Percentiles rank a stretch among this genome's conserved stretches.
Evolutionary conservation across 768 basidiomycete species (phyloP).

Genomic region (Boletus rubescentipes): DNA sequence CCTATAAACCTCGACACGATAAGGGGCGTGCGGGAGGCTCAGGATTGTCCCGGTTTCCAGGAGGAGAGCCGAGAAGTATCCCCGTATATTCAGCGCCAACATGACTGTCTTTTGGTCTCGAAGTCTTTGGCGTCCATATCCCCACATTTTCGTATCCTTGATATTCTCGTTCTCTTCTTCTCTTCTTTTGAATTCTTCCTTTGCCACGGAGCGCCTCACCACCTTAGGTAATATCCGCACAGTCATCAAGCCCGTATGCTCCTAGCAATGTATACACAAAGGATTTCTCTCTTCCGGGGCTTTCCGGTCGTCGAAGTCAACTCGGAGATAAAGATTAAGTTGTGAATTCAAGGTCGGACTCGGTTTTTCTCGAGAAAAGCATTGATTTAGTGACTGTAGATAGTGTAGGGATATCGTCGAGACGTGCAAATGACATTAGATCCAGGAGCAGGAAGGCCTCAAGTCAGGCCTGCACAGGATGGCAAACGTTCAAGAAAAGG

Average conservation of each 20-base stretch:
- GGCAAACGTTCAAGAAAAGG: conserved; percentile 8
- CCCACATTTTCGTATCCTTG: neutral
- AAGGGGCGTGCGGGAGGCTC: neutral
- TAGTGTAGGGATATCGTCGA: conserved; percentile 32
- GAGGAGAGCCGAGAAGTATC: neutral
- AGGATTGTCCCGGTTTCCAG: neutral
- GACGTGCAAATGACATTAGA: conserved; percentile 14
- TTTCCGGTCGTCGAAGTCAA: neutral
- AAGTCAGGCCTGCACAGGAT: neutral
- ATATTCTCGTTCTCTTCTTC: neutral
- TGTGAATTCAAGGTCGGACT: neutral
- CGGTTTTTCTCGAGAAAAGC: neutral
- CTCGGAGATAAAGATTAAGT: neutral
- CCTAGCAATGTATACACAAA: neutral
- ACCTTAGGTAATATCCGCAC: too few species aligned
- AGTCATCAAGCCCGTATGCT: neutral
- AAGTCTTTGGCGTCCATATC: neutral
- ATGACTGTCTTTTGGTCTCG: too few species aligned
- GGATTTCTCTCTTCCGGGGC: neutral
- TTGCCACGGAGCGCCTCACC: neutral
- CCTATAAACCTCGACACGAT: neutral
- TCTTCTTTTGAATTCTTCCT: too few species aligned
- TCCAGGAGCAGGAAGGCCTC: conserved; percentile 3
- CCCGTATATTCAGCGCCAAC: neutral
- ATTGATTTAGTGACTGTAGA: conserved; percentile 16